Evolutionary conservation across 73 alveolate species (phyloP).

Genomic region (Uronychia binucleata): DNA sequence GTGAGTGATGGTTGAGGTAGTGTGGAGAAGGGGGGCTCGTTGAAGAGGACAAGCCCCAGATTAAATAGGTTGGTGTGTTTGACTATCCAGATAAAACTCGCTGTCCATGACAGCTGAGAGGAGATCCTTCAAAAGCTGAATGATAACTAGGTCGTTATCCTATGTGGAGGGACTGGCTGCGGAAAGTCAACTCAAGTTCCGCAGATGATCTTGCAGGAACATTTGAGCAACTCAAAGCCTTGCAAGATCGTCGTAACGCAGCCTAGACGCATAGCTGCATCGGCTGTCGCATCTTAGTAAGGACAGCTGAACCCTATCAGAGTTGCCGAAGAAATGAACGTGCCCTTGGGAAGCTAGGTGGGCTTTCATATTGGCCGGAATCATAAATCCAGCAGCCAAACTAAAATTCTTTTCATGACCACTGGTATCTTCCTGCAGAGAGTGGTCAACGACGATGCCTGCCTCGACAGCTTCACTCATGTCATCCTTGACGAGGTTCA

Average conservation of each 20-base stretch:
- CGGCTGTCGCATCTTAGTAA: conserved; percentile 75
- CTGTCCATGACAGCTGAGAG: conserved; percentile 62
- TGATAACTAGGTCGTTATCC: conserved; percentile 69
- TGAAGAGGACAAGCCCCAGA: no score
- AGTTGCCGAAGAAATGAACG: conserved; percentile 79
- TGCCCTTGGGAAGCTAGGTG: conserved; percentile 60
- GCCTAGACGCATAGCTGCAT: conserved; percentile 96
- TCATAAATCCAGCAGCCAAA: conserved; percentile 46
- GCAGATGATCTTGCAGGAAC: conserved; percentile 63
- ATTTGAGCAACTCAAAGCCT: conserved; percentile 47
- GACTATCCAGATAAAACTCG: conserved; percentile 48
- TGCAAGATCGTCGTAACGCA: conserved; percentile 81
- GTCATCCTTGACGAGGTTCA: conserved; percentile 97
- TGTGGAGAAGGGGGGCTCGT: no score
- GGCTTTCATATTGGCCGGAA: conserved; percentile 83
- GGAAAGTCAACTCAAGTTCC: conserved; percentile 96
- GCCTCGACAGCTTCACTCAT: conserved; percentile 72
- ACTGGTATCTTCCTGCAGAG: conserved; percentile 91
- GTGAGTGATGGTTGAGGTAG: no score
- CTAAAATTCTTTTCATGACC: conserved; percentile 84
- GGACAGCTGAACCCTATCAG: conserved; percentile 33
- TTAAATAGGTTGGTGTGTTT: not conserved
- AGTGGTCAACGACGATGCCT: conserved; percentile 78
- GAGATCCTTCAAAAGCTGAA: conserved; percentile 66
- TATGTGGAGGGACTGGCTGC: conserved; percentile 94